These are phyloP conservation scores for Plenodomus biglobosus DNA, from an alignment of 2,329 filamentous ascomycete species.

Conservation along the genomic window DNA sequence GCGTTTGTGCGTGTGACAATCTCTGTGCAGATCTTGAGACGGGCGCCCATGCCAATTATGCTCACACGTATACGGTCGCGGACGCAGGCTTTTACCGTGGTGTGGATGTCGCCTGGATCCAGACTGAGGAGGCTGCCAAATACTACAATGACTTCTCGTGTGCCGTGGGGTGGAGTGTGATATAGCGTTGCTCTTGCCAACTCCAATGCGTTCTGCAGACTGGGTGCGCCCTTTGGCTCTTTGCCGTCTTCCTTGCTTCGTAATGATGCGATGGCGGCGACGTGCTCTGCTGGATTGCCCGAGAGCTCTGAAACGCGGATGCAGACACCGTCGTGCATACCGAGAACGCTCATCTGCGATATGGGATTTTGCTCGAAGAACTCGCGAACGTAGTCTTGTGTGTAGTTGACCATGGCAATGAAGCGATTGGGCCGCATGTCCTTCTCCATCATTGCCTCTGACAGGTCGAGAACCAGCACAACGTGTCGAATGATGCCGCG, in stretches of 20 bases:
- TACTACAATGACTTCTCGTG: constrained; percentile 86
- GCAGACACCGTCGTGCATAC: constrained; percentile 90
- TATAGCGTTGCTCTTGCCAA: constrained; percentile 92
- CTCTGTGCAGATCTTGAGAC: constrained; percentile 89
- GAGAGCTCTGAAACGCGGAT: constrained; percentile 84
- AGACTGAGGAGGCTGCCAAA: constrained; percentile 88
- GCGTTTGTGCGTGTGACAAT: constrained; percentile 85
- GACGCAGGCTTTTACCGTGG: constrained; percentile 78
- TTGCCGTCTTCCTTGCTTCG: constrained; percentile 64
- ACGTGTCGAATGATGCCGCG: constrained; percentile 97
- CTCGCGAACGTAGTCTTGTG: constrained; percentile 84
- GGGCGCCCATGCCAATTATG: constrained; percentile 86
- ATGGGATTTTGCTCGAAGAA: constrained; percentile 99
- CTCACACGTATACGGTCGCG: constrained; percentile 82
- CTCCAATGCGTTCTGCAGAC: constrained; percentile 89
- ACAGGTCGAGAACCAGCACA: constrained; percentile 87
- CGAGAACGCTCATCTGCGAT: constrained; percentile 87
- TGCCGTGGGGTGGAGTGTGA: constrained; percentile 90
- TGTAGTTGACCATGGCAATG: constrained; percentile 77
- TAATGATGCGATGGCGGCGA: constrained; percentile 71
- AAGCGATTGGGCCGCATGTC: constrained; percentile 88
- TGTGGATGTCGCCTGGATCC: constrained; percentile 93
- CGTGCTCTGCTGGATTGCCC: constrained; percentile 87
- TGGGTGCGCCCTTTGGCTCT: constrained; percentile 54
- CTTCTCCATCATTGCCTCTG: constrained; percentile 91